Conservation (phyloP, 805 yeast genomes). For the Starmerella vaccinii region DNA sequence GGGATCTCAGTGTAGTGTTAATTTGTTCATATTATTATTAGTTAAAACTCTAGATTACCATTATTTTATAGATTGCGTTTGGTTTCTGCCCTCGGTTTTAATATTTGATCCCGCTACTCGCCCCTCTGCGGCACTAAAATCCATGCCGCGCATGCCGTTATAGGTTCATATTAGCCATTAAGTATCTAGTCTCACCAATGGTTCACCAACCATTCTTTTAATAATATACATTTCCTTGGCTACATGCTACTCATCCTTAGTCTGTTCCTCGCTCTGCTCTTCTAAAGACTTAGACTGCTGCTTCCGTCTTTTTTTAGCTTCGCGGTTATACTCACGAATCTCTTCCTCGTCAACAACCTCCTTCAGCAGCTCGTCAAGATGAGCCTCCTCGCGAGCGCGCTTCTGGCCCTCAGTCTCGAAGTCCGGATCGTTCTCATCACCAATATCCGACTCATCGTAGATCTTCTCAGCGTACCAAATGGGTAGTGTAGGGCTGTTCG, state of each 20-base stretch:
- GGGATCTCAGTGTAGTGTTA: no score
- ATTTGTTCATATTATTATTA: no score
- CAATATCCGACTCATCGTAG: constrained; percentile 40
- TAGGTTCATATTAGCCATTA: no score
- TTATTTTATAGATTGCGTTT: no score
- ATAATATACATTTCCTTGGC: not conserved
- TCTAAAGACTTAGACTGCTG: constrained; percentile 10
- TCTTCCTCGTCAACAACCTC: constrained; percentile 76
- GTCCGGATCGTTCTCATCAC: constrained; percentile 33
- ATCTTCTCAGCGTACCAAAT: constrained; percentile 57
- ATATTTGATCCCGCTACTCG: no score
- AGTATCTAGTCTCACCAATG: no score
- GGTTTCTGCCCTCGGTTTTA: no score
- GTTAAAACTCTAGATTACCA: no score
- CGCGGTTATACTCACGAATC: constrained; percentile 49
- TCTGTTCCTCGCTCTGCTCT: not conserved
- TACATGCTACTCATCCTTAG: constrained; percentile 3
- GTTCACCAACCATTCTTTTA: no score
- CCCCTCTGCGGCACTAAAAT: no score
- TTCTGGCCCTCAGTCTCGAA: constrained; percentile 26
- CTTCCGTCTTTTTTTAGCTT: constrained; percentile 32
- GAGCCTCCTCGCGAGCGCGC: constrained; percentile 27
- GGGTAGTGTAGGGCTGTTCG: constrained; percentile 73
- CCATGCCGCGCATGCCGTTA: no score
- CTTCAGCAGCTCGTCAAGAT: constrained; percentile 65